Conservation (phyloP, 2,329 filamentous ascomycete genomes). For the Colletotrichum navitas region DNA sequence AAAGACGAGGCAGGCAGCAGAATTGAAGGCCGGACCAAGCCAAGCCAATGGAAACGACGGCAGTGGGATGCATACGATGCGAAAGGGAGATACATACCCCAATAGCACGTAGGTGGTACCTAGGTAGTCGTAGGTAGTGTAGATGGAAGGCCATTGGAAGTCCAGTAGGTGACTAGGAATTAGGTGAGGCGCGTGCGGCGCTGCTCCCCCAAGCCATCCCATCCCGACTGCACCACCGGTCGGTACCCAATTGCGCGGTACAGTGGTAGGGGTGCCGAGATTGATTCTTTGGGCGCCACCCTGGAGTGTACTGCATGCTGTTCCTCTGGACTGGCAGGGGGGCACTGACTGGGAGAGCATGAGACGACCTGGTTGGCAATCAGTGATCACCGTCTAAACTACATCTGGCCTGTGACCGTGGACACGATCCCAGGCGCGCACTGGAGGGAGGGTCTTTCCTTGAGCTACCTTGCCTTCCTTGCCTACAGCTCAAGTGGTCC, state of each 20-base stretch:
- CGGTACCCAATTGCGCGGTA: slow-evolving; percentile 4
- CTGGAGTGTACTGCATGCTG: neutral
- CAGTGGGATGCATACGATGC: slow-evolving; percentile 25
- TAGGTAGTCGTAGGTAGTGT: no score
- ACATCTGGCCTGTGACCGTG: no score
- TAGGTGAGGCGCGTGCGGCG: slow-evolving; percentile 26
- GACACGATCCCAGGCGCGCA: neutral
- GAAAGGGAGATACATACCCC: slow-evolving; percentile 19
- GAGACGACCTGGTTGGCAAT: slow-evolving; percentile 3
- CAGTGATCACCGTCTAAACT: neutral
- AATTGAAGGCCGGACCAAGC: slow-evolving; percentile 1
- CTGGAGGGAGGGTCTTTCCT: neutral
- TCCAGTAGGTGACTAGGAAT: neutral
- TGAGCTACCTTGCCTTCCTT: neutral
- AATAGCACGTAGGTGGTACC: no score
- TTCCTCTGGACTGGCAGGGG: neutral
- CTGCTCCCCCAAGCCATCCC: neutral
- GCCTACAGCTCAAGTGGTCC: neutral
- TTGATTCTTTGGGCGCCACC: neutral
- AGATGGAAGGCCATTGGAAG: neutral
- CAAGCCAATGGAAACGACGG: slow-evolving; percentile 9
- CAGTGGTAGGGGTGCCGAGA: neutral
- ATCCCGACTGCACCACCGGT: slow-evolving; percentile 4
- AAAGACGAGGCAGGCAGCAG: slow-evolving; percentile 5
- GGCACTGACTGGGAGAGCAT: neutral